A percentile compares a stretch with the other conserved stretches of the same genome.
Conservation (phyloP, 176 grass and related monocot genomes). For the Secale cereale region DNA sequence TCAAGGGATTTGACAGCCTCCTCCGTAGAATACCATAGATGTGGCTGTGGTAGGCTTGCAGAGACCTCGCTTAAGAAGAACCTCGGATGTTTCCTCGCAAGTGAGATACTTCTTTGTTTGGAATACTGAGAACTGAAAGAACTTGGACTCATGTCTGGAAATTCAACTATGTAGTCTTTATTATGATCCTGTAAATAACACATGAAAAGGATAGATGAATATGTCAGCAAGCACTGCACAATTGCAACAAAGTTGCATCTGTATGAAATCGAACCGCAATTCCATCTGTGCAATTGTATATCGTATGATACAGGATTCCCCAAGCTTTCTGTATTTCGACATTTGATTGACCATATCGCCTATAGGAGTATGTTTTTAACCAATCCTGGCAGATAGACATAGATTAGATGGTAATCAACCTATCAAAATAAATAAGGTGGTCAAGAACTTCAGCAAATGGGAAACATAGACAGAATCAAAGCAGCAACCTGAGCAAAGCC, state of each 20-base stretch:
- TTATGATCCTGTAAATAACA: conserved; percentile 76
- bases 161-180: conserved; percentile 90
- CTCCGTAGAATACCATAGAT: conserved; percentile 90
- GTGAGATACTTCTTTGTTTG: conserved; percentile 45
- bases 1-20: conserved; percentile 72
- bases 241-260: conserved; percentile 18
- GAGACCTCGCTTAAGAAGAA: conserved; percentile 54
- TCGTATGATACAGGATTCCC: conserved; percentile 75
- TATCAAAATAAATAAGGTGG: background rate
- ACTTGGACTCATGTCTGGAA: conserved; percentile 67
- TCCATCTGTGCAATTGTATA: conserved; percentile 99
- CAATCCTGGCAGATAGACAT: conserved; percentile 50
- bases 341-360: conserved; percentile 73
- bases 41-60: conserved; percentile 52
- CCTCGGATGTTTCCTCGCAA: conserved; percentile 28
- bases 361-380: conserved; percentile 76
- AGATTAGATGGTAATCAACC: conserved; percentile 18
- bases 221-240: background rate
- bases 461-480: background rate
- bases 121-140: conserved; percentile 31
- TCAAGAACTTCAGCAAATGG: conserved; percentile 6
- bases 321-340: conserved; percentile 63
- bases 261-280: conserved; percentile 62
- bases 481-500: conserved; percentile 3
- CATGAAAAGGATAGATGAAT: conserved; percentile 33